Evolutionary conservation across 371 early-diverging fungal species (phyloP).

Genomic region (Dinochytrium kinnereticum): DNA sequence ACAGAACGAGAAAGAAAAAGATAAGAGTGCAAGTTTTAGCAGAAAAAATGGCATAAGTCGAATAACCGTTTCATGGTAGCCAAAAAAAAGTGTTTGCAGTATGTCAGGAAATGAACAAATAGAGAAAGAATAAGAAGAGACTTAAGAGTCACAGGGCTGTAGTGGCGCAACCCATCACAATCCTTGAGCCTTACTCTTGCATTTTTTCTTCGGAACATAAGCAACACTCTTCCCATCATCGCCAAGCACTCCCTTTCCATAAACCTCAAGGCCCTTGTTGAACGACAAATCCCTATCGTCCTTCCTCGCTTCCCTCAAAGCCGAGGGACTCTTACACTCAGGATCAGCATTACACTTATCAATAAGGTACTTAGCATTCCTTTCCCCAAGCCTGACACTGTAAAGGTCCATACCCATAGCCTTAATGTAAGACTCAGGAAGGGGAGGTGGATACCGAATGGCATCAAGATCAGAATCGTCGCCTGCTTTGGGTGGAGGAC

Average conservation of each 20-base stretch:
- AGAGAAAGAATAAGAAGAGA: too few relatives aligned
- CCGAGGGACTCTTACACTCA: constrained; percentile 8
- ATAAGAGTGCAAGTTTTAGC: too few relatives aligned
- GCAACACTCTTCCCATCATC: constrained; percentile 1
- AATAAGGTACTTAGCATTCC: constrained; percentile 8
- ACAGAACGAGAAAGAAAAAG: too few relatives aligned
- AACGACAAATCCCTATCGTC: neutral
- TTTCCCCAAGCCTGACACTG: neutral
- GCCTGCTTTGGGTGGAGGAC: neutral
- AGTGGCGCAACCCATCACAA: too few relatives aligned
- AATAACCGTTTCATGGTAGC: too few relatives aligned
- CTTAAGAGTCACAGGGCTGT: too few relatives aligned
- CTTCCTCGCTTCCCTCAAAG: neutral
- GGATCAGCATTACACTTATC: constrained; percentile 22
- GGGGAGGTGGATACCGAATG: constrained; percentile 6
- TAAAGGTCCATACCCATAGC: constrained; percentile 18
- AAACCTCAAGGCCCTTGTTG: neutral
- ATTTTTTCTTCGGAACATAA: too few relatives aligned
- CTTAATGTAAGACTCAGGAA: constrained; percentile 3
- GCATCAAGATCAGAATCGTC: neutral
- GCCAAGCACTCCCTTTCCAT: neutral
- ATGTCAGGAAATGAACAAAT: too few relatives aligned
- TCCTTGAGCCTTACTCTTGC: too few relatives aligned
- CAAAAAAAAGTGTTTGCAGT: too few relatives aligned
- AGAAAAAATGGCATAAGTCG: too few relatives aligned